Evolutionary conservation across 306 rosid species (phyloP).

Genomic region (Corylus americana): DNA sequence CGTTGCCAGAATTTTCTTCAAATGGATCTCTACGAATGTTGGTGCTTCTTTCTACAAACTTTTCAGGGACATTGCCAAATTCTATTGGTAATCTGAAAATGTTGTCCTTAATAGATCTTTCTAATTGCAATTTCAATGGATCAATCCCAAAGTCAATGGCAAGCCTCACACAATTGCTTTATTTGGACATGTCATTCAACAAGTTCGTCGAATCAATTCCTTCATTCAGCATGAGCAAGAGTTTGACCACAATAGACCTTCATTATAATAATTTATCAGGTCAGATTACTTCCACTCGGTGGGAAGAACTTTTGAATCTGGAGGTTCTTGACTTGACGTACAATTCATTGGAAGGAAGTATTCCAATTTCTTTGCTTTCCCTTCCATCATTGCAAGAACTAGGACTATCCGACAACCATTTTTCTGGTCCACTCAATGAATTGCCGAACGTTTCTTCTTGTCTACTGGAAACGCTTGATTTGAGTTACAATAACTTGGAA

Average conservation of each 20-base stretch:
- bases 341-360: constrained; percentile 26
- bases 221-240: constrained; percentile 31
- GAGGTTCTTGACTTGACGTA: not conserved
- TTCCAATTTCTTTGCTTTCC: constrained; percentile 29
- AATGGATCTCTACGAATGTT: constrained; percentile 2
- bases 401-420: constrained; percentile 8
- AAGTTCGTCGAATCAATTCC: constrained; percentile 17
- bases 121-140: constrained; percentile 32
- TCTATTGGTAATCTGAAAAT: constrained; percentile 29
- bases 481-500: constrained; percentile 6
- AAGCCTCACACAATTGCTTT: no score
- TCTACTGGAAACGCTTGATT: not conserved
- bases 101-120: constrained; percentile 28
- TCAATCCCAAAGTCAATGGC: no score
- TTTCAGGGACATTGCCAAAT: constrained; percentile 33
- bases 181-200: no score
- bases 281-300: constrained; percentile 8
- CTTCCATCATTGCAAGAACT: constrained; percentile 20
- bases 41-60: constrained; percentile 17
- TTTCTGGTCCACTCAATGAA: constrained; percentile 28
- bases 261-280: constrained; percentile 21
- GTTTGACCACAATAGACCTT: constrained; percentile 23
- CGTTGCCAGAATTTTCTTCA: constrained; percentile 34
- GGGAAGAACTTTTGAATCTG: constrained; percentile 24
- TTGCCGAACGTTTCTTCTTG: constrained; percentile 4